Evolutionary conservation across 495 filamentous ascomycete genomes (phyloP).

Genomic region (Penicillium paxilli): DNA sequence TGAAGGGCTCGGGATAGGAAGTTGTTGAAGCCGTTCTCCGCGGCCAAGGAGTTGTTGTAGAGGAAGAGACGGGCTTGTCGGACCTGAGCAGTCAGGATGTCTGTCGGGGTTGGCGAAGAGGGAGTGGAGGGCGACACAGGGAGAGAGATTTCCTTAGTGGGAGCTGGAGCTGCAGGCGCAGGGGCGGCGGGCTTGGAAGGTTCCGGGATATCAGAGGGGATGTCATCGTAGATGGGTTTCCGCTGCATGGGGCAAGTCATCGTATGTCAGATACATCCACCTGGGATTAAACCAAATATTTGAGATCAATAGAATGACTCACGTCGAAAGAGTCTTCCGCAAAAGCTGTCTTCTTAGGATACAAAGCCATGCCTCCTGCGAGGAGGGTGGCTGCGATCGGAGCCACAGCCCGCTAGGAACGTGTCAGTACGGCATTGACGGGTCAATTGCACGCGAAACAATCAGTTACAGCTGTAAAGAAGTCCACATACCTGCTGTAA

Average conservation of each 20-base stretch:
- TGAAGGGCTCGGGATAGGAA: slow-evolving; percentile 71
- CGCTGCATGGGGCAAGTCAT: slow-evolving; percentile 44
- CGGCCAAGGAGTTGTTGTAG: slow-evolving; percentile 66
- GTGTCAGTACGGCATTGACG: slow-evolving; percentile 26
- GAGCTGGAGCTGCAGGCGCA: slow-evolving; percentile 22
- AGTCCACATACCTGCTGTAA: slow-evolving; percentile 40
- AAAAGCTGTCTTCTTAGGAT: slow-evolving; percentile 51
- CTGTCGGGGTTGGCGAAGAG: slow-evolving; percentile 77
- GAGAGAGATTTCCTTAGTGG: slow-evolving; percentile 19
- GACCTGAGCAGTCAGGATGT: slow-evolving; percentile 84
- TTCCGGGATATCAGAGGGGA: slow-evolving; percentile 40
- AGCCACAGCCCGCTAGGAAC: slow-evolving; percentile 53
- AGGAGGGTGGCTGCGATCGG: slow-evolving; percentile 56
- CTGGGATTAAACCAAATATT: not conserved
- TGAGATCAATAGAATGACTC: slow-evolving; percentile 16
- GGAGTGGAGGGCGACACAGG: slow-evolving; percentile 27
- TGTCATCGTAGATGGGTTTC: slow-evolving; percentile 89
- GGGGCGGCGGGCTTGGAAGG: slow-evolving; percentile 39
- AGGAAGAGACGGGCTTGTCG: slow-evolving; percentile 76
- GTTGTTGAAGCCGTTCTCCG: slow-evolving; percentile 76
- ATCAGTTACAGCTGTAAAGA: slow-evolving; percentile 6
- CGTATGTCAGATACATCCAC: slow-evolving; percentile 20
- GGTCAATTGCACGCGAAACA: slow-evolving; percentile 32
- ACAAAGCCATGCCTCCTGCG: slow-evolving; percentile 53
- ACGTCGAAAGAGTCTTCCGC: slow-evolving; percentile 55